Evolutionary conservation across 2,329 filamentous ascomycete genomes (phyloP).

Genomic region (Thielaviopsis cerberus): DNA sequence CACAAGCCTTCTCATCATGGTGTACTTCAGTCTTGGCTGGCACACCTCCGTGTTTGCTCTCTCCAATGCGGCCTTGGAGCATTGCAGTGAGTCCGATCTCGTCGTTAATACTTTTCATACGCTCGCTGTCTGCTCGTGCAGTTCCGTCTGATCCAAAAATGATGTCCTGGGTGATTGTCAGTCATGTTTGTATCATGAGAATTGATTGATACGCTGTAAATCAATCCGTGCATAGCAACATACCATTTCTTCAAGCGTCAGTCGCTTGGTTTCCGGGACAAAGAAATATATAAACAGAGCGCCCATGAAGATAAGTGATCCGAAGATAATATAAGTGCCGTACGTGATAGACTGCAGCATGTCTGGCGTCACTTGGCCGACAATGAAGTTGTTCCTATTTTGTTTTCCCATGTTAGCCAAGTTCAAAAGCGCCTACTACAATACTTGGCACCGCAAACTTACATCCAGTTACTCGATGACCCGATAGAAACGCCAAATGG

Average conservation of each 20-base stretch:
- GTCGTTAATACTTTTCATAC: slow-evolving; percentile 54
- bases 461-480: slow-evolving; percentile 47
- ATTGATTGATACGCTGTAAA: neutral
- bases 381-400: slow-evolving; percentile 37
- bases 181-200: neutral
- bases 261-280: slow-evolving; percentile 45
- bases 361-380: slow-evolving; percentile 51
- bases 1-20: neutral
- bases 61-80: slow-evolving; percentile 13
- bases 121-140: slow-evolving; percentile 46
- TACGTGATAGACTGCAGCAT: slow-evolving; percentile 47
- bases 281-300: slow-evolving; percentile 44
- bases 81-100: slow-evolving; percentile 44
- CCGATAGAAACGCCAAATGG: slow-evolving; percentile 54
- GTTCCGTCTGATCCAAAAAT: slow-evolving; percentile 45
- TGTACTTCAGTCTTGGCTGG: neutral
- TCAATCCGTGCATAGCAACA: slow-evolving; percentile 9
- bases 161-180: slow-evolving; percentile 25
- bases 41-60: neutral
- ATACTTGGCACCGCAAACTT: slow-evolving; percentile 16
- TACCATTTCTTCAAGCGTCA: slow-evolving; percentile 47
- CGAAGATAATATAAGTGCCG: slow-evolving; percentile 56
- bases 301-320: slow-evolving; percentile 42
- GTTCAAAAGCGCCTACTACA: neutral
- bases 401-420: neutral